Base-by-base conservation (phyloP, 2,329 filamentous ascomycete genomes). In the Leptographium wingfieldii region DNA sequence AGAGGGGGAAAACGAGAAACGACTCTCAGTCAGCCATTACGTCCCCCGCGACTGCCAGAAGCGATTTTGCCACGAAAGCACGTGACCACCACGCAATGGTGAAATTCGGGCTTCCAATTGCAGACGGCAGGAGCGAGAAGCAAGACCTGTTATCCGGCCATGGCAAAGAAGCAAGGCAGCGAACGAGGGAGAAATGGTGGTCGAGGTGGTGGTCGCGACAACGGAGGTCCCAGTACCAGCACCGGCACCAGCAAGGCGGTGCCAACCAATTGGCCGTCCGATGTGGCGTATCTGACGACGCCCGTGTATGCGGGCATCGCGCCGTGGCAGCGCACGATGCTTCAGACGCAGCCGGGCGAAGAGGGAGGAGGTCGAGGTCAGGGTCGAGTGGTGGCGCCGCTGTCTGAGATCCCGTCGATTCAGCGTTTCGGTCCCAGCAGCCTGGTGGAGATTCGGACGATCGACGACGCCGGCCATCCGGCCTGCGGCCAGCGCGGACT, bases 401-500 rank as follows among this genome's bases (percentile, higher is more conserved):
- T 60, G 29, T 31, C 59, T 19, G 59, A 63, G 52, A 16, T 66
- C 16, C 65, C 65, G 7, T 59, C 60, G 11, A 64, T 62, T 43
- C 59, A 63, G 22, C 62, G 57, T 16, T 68, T 70, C 51, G 75
- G 77, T 0, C 79, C 82, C 11, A 77, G 72, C 59, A 61, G 73
- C n/a, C 67, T 75, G 10, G 80, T 83, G 58, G 76, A 70, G 62
- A 85, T 87, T 65, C 74, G 75, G 12, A 70, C 73, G 40, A 86
- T 87, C 62, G 67, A 65, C 0, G 68, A 77, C 57, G 69, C 76
- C 0, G 64, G 68, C 0, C 84, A 87, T 66, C 84, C 84, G 0
- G 83, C 84, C 14, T 65, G 72, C 65, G 78, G 79, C 4, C 84
- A 87, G 69, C 70, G 67, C 57, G 84, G 84, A 0, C 79, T 87